Conservation (phyloP, 495 filamentous ascomycete species). For the Neurospora discreta region DNA sequence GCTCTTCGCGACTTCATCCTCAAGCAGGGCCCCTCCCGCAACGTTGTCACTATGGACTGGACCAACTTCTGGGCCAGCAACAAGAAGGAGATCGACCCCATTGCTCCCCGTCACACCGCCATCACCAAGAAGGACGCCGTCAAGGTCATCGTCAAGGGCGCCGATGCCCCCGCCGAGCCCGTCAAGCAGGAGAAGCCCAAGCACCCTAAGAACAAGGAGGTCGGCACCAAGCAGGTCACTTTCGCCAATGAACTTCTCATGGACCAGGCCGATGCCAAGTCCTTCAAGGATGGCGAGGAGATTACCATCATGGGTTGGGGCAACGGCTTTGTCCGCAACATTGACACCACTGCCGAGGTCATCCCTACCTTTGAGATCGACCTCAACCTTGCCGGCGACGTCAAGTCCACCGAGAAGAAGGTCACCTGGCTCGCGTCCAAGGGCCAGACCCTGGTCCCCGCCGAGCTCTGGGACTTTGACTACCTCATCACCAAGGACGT, state of each 20-base stretch:
- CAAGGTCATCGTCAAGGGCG: slow-evolving; percentile 54
- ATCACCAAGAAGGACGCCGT: slow-evolving; percentile 57
- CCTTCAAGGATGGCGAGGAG: slow-evolving; percentile 76
- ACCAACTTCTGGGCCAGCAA: slow-evolving; percentile 85
- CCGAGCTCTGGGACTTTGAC: slow-evolving; percentile 85
- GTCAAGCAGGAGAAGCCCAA: slow-evolving; percentile 65
- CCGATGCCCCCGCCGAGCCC: slow-evolving; percentile 47
- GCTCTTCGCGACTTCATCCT: slow-evolving; percentile 87
- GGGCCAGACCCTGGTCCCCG: slow-evolving; percentile 62
- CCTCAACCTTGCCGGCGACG: slow-evolving; percentile 76
- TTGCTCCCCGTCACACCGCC: slow-evolving; percentile 76
- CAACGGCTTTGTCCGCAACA: slow-evolving; percentile 67
- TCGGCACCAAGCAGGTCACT: slow-evolving; percentile 76
- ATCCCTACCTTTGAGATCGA: slow-evolving; percentile 64
- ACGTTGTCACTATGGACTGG: slow-evolving; percentile 88
- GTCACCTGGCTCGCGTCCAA: slow-evolving; percentile 77
- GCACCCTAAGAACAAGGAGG: slow-evolving; percentile 74
- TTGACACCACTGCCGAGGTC: slow-evolving; percentile 37
- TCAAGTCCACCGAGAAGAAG: slow-evolving; percentile 93
- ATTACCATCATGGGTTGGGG: slow-evolving; percentile 96
- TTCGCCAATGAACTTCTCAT: slow-evolving; percentile 62
- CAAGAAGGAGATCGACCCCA: slow-evolving; percentile 89
- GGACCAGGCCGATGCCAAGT: slow-evolving; percentile 77
- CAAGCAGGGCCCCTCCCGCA: slow-evolving; percentile 81
- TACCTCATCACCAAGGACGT: slow-evolving; percentile 88